Evolutionary conservation across 2,329 filamentous ascomycete species (phyloP).

Genomic region (Penicillium brasilianum): DNA sequence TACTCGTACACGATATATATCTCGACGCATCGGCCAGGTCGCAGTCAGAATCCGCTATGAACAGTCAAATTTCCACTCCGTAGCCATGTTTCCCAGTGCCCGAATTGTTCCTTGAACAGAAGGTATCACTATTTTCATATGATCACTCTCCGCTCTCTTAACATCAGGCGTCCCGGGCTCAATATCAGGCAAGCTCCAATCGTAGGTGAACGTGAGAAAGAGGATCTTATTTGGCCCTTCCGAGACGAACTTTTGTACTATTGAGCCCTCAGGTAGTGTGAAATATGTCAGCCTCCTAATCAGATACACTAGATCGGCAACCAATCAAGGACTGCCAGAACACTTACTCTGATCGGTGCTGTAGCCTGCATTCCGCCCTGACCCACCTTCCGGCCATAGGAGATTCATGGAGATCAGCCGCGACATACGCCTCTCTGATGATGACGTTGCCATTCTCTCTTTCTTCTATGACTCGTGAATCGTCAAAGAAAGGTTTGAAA

Average conservation of each 20-base stretch:
- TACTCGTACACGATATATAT: neutral
- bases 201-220: neutral
- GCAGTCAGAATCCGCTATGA: neutral
- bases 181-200: neutral
- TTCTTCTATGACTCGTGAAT: constrained; percentile 2
- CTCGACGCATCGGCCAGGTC: neutral
- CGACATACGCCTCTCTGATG: neutral
- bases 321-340: neutral
- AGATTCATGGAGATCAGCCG: neutral
- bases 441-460: neutral
- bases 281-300: neutral
- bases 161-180: neutral
- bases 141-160: neutral
- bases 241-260: neutral
- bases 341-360: neutral
- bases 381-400: constrained; percentile 1
- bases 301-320: neutral
- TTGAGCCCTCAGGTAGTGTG: neutral
- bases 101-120: constrained; percentile 1
- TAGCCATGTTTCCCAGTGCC: neutral
- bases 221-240: neutral
- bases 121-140: neutral
- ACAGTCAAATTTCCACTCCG: neutral
- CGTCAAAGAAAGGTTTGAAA: neutral
- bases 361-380: neutral